Conservation (phyloP, 495 filamentous ascomycete species). For the Podospora bellae-mahoneyi region DNA sequence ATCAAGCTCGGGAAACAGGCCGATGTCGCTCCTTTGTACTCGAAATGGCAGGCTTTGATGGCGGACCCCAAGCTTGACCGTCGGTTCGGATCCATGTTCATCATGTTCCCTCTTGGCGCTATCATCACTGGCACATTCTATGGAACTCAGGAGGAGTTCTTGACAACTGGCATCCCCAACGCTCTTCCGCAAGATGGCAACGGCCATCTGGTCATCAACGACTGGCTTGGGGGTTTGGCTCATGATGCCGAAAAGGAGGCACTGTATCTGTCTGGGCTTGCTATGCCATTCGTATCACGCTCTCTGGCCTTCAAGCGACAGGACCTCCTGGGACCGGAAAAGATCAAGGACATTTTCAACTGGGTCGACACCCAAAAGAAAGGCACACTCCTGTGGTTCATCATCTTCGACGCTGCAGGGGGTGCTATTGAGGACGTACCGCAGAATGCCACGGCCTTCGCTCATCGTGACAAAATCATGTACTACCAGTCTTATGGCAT, state of each 20-base stretch:
- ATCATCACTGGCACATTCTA: slow-evolving; percentile 53
- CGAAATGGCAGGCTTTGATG: slow-evolving; percentile 44
- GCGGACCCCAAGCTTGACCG: slow-evolving; percentile 52
- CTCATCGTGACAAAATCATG: slow-evolving; percentile 56
- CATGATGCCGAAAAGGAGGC: slow-evolving; percentile 50
- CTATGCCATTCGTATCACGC: slow-evolving; percentile 52
- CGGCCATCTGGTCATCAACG: slow-evolving; percentile 43
- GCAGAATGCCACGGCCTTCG: slow-evolving; percentile 52
- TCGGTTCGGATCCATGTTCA: slow-evolving; percentile 51
- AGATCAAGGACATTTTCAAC: slow-evolving; percentile 46
- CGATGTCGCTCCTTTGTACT: slow-evolving; percentile 40
- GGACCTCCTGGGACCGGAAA: slow-evolving; percentile 40
- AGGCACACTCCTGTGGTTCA: slow-evolving; percentile 51
- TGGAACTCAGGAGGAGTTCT: slow-evolving; percentile 50
- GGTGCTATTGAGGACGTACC: slow-evolving; percentile 49
- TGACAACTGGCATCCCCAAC: slow-evolving; percentile 43
- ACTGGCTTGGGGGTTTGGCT: slow-evolving; percentile 54
- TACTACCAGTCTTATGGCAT: slow-evolving; percentile 58
- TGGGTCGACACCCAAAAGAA: slow-evolving; percentile 50
- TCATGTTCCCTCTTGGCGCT: slow-evolving; percentile 48
- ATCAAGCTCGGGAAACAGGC: slow-evolving; percentile 43
- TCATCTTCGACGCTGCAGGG: slow-evolving; percentile 56
- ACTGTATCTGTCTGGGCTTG: slow-evolving; percentile 43
- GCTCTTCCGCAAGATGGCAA: slow-evolving; percentile 38
- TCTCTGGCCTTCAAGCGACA: slow-evolving; percentile 49